Base-by-base conservation (phyloP, 805 yeast genomes). In the Candida saitoana region DNA sequence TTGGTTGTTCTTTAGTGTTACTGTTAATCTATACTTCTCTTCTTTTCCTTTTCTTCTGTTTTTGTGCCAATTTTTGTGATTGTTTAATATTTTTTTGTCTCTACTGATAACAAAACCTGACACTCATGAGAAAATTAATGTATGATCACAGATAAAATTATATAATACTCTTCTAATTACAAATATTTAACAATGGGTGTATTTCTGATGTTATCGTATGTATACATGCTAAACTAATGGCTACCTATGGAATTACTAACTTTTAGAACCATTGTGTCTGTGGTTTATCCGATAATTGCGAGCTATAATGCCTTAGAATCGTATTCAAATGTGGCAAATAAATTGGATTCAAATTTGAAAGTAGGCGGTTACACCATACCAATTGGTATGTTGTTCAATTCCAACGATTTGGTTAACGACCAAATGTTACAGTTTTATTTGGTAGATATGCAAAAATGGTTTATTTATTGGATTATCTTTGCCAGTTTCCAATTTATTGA, bases 391-490 rank as follows among this genome's bases (percentile, higher is more conserved):
- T 41, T 46, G 20, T n/a, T 43, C 3, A 41, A 42, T 9, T 45
- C 56, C 9, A 42, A 44, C 4, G 45, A 38, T 15, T 43, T 36
- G n/a, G 16, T 32, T n/a, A 29, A 30, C 30, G 52, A 50, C 20
- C 42, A 47, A 39, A n/a, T 30, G 3, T 40, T 61, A 37, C 62
- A 57, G 41, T 38, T 39, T 19, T 58, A 55, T 39, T 51, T 63
- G 41, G 45, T 62, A 29, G 29, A 55, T 4, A 49, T 65, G 33
- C 67, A 69, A 47, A 65, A 73, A 60, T 69, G 73, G 74, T 53
- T 63, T 20, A 57, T 66, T 19, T 67, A 84, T 60, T 87, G 96
- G 95, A 67, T 83, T 9, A 79, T 84, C 1, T 60, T 73, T 40
- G 73, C 82, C 5, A 57, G 71, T 34, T 50, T 67, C 6, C 59